These are phyloP conservation scores for Globisporangium cederbergense DNA, from an alignment of 352 stramenopile species.

Conservation along the genomic window DNA sequence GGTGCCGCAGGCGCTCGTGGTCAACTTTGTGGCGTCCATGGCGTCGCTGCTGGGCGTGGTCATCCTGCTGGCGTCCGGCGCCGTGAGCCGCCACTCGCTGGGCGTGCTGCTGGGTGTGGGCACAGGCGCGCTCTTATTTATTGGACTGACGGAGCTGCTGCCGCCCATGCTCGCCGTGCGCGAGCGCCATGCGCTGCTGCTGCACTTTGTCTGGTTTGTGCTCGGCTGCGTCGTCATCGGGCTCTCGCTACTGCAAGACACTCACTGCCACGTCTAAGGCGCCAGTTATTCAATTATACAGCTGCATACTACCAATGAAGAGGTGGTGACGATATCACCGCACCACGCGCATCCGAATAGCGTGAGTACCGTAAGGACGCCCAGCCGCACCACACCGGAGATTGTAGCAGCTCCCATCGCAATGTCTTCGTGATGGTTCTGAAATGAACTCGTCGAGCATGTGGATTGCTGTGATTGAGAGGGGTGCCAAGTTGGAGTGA, in stretches of 20 bases:
- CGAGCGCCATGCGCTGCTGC: background rate
- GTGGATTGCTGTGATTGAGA: no score
- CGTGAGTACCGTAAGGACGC: background rate
- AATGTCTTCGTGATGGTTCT: no score
- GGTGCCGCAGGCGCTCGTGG: slow-evolving; percentile 16
- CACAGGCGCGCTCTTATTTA: slow-evolving; percentile 10
- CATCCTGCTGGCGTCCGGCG: slow-evolving; percentile 12
- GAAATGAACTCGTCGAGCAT: no score
- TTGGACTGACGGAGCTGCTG: slow-evolving; percentile 12
- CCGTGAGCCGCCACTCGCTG: background rate
- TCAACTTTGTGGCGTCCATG: slow-evolving; percentile 21
- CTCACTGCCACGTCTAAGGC: slow-evolving; percentile 6
- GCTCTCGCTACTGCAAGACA: slow-evolving; percentile 17
- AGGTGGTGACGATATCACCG: no score
- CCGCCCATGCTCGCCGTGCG: slow-evolving; percentile 19
- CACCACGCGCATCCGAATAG: background rate
- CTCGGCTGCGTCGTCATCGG: slow-evolving; percentile 19
- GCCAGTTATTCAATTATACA: no score
- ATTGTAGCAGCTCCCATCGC: background rate
- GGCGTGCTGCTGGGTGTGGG: background rate
- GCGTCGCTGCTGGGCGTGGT: slow-evolving; percentile 18
- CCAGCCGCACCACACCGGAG: background rate
- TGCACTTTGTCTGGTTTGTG: slow-evolving; percentile 20
- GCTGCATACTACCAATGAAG: no score
- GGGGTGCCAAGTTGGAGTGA: no score